Evolutionary conservation across 805 yeast genomes (phyloP).

Genomic region (Zygoascus biomembranicola): DNA sequence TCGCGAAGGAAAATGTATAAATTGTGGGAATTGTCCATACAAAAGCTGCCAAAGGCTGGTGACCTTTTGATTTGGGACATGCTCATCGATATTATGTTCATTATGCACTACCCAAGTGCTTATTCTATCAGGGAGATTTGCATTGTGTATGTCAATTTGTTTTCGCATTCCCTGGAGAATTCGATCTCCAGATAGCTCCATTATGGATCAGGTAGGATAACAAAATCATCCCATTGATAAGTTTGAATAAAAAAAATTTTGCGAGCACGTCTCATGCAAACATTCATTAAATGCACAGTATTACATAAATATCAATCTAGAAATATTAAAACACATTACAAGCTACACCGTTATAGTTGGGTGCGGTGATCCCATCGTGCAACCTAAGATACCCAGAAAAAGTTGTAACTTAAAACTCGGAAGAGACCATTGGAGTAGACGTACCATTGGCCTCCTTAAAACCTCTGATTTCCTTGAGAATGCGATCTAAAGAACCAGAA

Average conservation of each 20-base stretch:
- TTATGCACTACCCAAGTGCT: background rate
- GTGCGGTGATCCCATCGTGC: background rate
- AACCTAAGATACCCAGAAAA: background rate
- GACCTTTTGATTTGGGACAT: background rate
- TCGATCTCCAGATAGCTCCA: background rate
- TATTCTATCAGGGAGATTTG: background rate
- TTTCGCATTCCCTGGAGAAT: background rate
- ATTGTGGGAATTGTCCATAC: background rate
- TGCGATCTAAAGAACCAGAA: constrained; percentile 67
- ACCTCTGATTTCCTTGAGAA: constrained; percentile 29
- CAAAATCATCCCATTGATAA: too few species aligned
- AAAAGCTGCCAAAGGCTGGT: background rate
- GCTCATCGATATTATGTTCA: background rate
- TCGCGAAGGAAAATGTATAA: background rate
- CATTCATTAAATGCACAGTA: background rate
- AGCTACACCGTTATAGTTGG: background rate
- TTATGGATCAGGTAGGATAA: background rate
- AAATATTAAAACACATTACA: background rate
- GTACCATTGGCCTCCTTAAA: background rate
- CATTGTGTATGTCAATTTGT: background rate
- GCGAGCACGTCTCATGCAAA: background rate
- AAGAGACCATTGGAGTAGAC: constrained; percentile 4
- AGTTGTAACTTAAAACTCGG: background rate
- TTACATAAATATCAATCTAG: background rate
- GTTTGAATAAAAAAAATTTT: too few species aligned